phyloP scores from a whole-genome alignment of 345 rosid species.

The Murraya koenigii region DNA sequence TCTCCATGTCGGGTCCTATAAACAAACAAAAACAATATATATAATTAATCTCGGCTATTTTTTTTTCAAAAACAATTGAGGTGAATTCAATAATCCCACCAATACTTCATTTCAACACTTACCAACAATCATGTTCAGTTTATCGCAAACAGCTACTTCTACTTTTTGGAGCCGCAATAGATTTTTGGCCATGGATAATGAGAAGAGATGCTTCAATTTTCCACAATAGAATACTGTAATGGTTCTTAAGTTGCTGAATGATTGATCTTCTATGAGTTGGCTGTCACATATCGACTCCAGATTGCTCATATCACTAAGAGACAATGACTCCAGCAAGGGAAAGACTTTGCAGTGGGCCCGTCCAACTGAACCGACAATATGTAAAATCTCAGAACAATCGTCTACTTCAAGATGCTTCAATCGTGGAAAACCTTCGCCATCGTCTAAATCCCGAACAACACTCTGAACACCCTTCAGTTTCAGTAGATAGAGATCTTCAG shows the following conservation, averaged over 20 bases:
- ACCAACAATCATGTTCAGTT: slow-evolving; percentile 13
- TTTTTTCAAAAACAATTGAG: too few species aligned
- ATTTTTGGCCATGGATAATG: too few species aligned
- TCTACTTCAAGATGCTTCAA: slow-evolving; percentile 17
- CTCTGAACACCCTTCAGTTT: not conserved
- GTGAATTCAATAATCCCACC: too few species aligned
- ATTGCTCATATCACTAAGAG: not conserved
- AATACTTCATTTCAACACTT: not conserved
- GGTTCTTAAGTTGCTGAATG: slow-evolving; percentile 12
- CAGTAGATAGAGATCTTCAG: slow-evolving; percentile 9
- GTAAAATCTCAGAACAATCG: not conserved
- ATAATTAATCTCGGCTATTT: too few species aligned
- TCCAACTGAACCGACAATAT: not conserved
- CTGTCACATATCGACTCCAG: slow-evolving; percentile 19
- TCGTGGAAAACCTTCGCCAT: slow-evolving; percentile 11
- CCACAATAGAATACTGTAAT: slow-evolving; percentile 13
- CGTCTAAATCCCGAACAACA: not conserved
- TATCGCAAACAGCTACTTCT: not conserved
- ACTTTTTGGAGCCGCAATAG: too few species aligned
- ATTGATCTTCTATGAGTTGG: not conserved
- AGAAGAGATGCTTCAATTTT: too few species aligned
- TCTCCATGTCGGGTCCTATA: not conserved
- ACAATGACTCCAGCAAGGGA: slow-evolving; percentile 7
- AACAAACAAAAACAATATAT: not conserved
- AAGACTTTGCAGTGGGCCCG: not conserved